phyloP scores from a whole-genome alignment of 2,329 filamentous ascomycete genomes.

The Aspergillus sp. region DNA sequence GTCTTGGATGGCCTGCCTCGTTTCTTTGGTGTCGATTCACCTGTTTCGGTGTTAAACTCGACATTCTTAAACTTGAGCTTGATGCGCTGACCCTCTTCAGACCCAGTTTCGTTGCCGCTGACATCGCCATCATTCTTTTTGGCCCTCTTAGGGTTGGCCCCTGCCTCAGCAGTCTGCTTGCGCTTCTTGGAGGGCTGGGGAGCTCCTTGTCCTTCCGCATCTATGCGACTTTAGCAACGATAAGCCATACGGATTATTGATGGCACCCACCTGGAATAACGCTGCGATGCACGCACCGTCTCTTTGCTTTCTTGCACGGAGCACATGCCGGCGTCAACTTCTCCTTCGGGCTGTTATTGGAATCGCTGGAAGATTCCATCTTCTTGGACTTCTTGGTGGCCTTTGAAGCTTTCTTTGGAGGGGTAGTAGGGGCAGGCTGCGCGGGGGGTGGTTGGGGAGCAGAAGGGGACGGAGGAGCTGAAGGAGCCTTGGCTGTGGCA shows the following conservation, averaged over 20 bases:
- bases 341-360: background rate
- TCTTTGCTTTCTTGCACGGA: constrained; percentile 29
- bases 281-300: constrained; percentile 29
- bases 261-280: background rate
- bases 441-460: too few relatives aligned
- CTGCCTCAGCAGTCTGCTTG: background rate
- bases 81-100: background rate
- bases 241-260: too few relatives aligned
- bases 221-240: background rate
- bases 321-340: constrained; percentile 20
- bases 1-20: background rate
- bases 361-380: background rate
- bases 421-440: too few relatives aligned
- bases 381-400: too few relatives aligned
- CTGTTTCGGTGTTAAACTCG: background rate
- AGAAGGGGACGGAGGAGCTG: too few relatives aligned
- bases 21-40: background rate
- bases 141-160: background rate
- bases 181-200: background rate
- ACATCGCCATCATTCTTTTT: background rate
- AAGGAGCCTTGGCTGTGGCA: too few relatives aligned
- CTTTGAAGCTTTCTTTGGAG: too few relatives aligned
- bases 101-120: background rate
- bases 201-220: background rate
- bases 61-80: background rate